Conservation (phyloP, 179 eudicot genomes). For the Silene noctiflora region DNA sequence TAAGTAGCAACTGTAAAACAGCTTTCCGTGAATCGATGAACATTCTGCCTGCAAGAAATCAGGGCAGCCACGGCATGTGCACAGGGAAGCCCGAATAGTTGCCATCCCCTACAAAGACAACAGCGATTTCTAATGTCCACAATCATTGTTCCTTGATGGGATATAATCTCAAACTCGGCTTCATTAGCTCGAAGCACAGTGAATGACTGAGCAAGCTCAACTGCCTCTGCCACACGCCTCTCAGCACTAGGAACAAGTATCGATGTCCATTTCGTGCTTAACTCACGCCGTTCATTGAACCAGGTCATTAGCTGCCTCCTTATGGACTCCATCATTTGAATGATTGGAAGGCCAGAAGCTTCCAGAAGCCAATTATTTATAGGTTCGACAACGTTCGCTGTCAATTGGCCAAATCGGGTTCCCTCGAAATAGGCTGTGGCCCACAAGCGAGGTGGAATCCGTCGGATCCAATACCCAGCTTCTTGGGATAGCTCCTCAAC, state of each 20-base stretch:
- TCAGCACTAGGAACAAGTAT: constrained; percentile 83
- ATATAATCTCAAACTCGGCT: constrained; percentile 87
- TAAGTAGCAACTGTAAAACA: constrained; percentile 83
- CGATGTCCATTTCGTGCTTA: constrained; percentile 64
- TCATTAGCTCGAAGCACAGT: constrained; percentile 91
- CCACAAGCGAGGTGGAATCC: constrained; percentile 73
- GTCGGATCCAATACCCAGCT: constrained; percentile 66
- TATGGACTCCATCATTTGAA: constrained; percentile 92
- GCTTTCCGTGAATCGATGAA: constrained; percentile 74
- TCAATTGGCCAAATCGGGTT: constrained; percentile 75
- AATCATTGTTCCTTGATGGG: constrained; percentile 70
- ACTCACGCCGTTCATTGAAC: constrained; percentile 64
- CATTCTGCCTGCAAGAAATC: constrained; percentile 80
- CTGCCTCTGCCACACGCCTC: constrained; percentile 63
- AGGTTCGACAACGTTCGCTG: constrained; percentile 62
- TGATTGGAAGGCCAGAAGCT: constrained; percentile 82
- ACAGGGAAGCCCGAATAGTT: constrained; percentile 88
- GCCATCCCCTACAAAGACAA: constrained; percentile 90
- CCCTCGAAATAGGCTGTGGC: constrained; percentile 94
- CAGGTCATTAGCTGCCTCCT: constrained; percentile 67
- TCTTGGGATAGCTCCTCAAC: constrained; percentile 70
- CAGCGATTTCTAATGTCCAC: constrained; percentile 75
- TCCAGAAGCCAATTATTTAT: constrained; percentile 75
- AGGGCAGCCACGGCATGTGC: constrained; percentile 96
- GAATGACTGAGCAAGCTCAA: constrained; percentile 62